phyloP scores from a whole-genome alignment of 2,329 filamentous ascomycete genomes.

The Talaromyces marneffei region DNA sequence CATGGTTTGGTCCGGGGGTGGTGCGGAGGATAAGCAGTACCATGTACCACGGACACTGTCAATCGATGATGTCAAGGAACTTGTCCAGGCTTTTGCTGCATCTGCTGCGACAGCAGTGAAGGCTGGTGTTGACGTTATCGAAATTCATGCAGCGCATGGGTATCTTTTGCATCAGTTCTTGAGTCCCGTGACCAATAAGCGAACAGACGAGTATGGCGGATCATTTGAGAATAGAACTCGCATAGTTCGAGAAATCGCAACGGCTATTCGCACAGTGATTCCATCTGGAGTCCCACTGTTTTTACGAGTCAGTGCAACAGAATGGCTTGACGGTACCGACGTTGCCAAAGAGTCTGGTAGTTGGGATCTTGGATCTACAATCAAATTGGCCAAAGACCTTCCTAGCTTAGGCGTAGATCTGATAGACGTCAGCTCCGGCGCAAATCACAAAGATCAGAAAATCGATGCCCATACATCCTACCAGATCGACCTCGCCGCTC shows the following conservation, averaged over 20 bases:
- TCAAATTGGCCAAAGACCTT: conserved; percentile 37
- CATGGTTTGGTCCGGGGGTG: conserved; percentile 56
- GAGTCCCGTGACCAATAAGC: conserved; percentile 61
- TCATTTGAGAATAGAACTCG: conserved; percentile 58
- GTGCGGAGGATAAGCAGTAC: conserved; percentile 37
- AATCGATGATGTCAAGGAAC: conserved; percentile 57
- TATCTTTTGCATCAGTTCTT: conserved; percentile 68
- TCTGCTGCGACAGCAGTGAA: conserved; percentile 55
- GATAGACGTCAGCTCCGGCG: conserved; percentile 42
- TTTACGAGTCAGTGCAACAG: conserved; percentile 63
- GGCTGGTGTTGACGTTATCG: conserved; percentile 70
- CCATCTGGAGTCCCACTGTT: conserved; percentile 65
- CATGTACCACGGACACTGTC: conserved; percentile 62
- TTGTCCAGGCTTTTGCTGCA: conserved; percentile 57
- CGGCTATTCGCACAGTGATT: conserved; percentile 44
- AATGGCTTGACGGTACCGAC: conserved; percentile 58
- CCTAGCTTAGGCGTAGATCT: conserved; percentile 40
- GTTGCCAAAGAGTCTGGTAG: conserved; percentile 18
- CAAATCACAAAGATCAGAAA: conserved; percentile 41
- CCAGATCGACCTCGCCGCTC: conserved; percentile 29
- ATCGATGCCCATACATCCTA: conserved; percentile 44
- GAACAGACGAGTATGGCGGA: conserved; percentile 52
- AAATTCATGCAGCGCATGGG: conserved; percentile 73
- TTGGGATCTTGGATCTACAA: conserved; percentile 39
- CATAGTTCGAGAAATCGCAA: conserved; percentile 56